These are phyloP conservation scores for Tilletiopsis washingtonensis DNA, from an alignment of 1,284 basidiomycete genomes.

Conservation along the genomic window DNA sequence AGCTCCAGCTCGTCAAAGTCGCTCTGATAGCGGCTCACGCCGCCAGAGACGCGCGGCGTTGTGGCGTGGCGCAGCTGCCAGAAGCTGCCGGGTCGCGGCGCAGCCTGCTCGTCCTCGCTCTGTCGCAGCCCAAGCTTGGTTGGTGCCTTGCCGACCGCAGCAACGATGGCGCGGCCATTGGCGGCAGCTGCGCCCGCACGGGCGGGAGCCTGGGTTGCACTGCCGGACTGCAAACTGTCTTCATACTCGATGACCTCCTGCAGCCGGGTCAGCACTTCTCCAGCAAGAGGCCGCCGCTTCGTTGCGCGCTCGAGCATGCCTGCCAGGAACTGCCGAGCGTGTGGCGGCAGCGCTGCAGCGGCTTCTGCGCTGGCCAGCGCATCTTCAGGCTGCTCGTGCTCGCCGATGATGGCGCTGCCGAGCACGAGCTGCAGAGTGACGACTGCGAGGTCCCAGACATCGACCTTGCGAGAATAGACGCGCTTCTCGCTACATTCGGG, in stretches of 20 bases:
- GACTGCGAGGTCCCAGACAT: conserved; percentile 44
- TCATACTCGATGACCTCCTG: not conserved
- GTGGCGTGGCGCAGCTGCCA: conserved; percentile 32
- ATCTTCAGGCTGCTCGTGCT: conserved; percentile 24
- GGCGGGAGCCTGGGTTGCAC: not conserved
- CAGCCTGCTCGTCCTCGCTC: too few relatives aligned
- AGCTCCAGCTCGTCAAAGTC: conserved; percentile 6
- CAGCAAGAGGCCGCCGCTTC: not conserved
- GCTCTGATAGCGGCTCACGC: not conserved
- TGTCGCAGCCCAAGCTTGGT: too few relatives aligned
- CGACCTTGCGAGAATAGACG: conserved; percentile 35
- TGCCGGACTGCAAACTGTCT: not conserved
- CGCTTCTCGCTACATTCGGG: conserved; percentile 32
- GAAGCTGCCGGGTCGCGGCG: conserved; percentile 18
- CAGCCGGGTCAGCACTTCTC: not conserved
- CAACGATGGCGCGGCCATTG: too few relatives aligned
- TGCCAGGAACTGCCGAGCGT: conserved; percentile 20
- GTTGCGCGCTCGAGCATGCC: conserved; percentile 16
- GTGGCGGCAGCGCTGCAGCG: conserved; percentile 12
- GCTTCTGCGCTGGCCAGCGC: conserved; percentile 11
- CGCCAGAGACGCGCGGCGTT: not conserved
- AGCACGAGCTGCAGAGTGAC: conserved; percentile 41
- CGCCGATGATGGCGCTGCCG: conserved; percentile 22
- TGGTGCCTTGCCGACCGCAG: too few relatives aligned
- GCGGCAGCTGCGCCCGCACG: not conserved